These are phyloP conservation scores for Pyrus hybrid DNA, from an alignment of 331 rosid genomes.

Conservation along the genomic window DNA sequence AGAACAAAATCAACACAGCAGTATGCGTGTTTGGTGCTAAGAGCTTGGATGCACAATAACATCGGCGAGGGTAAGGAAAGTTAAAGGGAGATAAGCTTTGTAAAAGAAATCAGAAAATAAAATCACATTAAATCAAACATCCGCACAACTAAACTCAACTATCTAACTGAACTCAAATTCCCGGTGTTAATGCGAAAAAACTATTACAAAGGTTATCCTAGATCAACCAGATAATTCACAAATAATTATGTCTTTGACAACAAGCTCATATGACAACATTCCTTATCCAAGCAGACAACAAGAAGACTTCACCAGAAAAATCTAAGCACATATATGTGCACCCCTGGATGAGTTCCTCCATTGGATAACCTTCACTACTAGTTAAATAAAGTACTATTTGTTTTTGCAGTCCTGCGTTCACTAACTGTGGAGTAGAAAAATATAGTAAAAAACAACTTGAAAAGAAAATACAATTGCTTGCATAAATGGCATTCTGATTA, in stretches of 20 bases:
- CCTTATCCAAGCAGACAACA: neutral
- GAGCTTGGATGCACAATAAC: neutral
- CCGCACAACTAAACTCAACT: neutral
- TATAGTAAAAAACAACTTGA: neutral
- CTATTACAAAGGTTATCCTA: neutral
- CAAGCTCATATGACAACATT: slow-evolving; percentile 8
- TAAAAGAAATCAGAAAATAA: neutral
- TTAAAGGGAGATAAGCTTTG: neutral
- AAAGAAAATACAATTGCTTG: neutral
- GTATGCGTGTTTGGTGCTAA: neutral
- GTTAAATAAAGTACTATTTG: neutral
- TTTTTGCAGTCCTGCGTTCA: neutral
- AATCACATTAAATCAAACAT: neutral
- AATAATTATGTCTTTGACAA: neutral
- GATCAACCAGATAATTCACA: neutral
- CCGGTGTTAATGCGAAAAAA: neutral
- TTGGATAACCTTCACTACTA: neutral
- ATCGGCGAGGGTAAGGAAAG: neutral
- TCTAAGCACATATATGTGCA: neutral
- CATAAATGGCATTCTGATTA: neutral
- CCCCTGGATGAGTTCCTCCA: slow-evolving; percentile 1
- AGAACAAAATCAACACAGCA: neutral
- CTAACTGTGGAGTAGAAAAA: neutral
- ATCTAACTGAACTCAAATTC: neutral
- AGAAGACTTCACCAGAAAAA: slow-evolving; percentile 2